A percentile compares a stretch with the other conserved stretches of the same genome.
Conservation (phyloP, 1,139 yeast genomes). For the Saccharomyces uvarum region DNA sequence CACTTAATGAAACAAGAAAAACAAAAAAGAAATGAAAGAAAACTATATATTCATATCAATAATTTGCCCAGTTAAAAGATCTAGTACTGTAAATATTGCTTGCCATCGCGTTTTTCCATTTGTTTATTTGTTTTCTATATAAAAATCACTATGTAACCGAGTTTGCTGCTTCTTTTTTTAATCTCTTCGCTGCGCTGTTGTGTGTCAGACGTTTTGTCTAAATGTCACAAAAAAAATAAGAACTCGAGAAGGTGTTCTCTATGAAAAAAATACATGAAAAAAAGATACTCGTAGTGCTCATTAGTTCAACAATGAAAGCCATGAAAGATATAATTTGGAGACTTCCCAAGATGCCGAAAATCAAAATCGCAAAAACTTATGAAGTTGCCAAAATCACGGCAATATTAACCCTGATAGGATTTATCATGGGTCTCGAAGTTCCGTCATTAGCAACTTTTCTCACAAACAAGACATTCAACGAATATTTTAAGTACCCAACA, state of each 20-base stretch:
- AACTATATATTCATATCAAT: conserved; percentile 4
- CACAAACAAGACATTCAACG: conserved; percentile 38
- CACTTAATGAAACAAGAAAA: not conserved
- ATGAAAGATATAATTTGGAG: not conserved
- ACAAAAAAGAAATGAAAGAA: conserved; percentile 3
- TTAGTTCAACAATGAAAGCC: not conserved
- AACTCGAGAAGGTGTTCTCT: not conserved
- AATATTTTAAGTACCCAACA: conserved; percentile 41
- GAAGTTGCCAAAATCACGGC: not conserved
- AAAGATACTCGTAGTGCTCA: not conserved
- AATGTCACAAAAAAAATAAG: not conserved
- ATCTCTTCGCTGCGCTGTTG: not conserved
- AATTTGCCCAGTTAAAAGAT: not conserved
- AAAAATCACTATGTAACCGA: not conserved
- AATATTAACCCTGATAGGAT: conserved; percentile 45
- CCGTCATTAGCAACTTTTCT: conserved; percentile 60
- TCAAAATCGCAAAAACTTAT: not conserved
- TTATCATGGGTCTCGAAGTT: conserved; percentile 62
- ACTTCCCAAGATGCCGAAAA: not conserved
- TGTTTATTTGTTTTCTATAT: not conserved
- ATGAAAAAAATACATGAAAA: not conserved
- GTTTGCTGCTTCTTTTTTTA: not conserved
- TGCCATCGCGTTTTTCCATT: not conserved
- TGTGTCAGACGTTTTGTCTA: not conserved
- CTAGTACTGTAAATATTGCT: not conserved